phyloP scores from a whole-genome alignment of 352 stramenopile species.

The Phytophthora ramorum region DNA sequence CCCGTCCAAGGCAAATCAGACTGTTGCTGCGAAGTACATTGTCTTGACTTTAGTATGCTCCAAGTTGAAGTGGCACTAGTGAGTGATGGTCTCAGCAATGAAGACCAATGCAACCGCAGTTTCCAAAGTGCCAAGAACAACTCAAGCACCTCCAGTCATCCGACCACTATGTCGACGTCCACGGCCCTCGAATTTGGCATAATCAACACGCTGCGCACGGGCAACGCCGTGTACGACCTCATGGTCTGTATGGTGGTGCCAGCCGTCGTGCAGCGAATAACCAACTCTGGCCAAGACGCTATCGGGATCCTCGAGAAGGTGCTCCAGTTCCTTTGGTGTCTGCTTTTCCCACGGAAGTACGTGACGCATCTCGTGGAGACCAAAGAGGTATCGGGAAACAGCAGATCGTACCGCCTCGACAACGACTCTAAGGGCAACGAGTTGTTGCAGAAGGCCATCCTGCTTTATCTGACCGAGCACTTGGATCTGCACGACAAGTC shows the following conservation, averaged over 20 bases:
- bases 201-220: constrained; percentile 59
- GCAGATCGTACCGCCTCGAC: constrained; percentile 30
- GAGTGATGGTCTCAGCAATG: constrained; percentile 6
- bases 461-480: constrained; percentile 44
- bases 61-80: constrained; percentile 11
- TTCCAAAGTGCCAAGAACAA: constrained; percentile 9
- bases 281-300: constrained; percentile 24
- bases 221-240: constrained; percentile 56
- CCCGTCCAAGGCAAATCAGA: too few species aligned
- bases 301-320: constrained; percentile 9
- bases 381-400: constrained; percentile 40
- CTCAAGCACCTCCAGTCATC: constrained; percentile 1
- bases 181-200: constrained; percentile 49
- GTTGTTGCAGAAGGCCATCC: constrained; percentile 60
- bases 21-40: neutral
- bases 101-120: constrained; percentile 1
- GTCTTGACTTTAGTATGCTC: constrained; percentile 7
- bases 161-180: constrained; percentile 32
- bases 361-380: constrained; percentile 35
- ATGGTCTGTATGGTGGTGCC: constrained; percentile 67
- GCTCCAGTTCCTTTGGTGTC: constrained; percentile 12
- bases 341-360: constrained; percentile 15
- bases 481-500: constrained; percentile 44
- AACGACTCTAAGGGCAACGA: constrained; percentile 46
- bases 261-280: constrained; percentile 45